Evolutionary conservation across 192 early-diverging fungal species (phyloP).

Genomic region (Linnemannia hyalina): DNA sequence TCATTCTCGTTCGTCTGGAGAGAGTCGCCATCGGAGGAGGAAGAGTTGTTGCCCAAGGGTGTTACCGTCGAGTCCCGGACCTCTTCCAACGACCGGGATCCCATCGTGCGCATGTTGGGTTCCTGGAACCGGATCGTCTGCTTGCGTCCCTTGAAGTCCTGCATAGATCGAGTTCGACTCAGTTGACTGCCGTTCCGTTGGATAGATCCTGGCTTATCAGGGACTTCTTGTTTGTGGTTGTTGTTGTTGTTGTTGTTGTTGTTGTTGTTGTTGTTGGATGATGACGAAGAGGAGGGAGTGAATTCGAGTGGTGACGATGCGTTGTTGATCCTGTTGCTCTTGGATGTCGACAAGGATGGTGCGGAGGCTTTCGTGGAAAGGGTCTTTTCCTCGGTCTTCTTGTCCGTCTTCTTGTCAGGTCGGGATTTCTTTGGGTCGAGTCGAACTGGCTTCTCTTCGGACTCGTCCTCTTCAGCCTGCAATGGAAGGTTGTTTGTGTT

Average conservation of each 20-base stretch:
- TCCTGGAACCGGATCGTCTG: slow-evolving; percentile 28
- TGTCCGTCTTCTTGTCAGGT: slow-evolving; percentile 1
- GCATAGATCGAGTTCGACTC: slow-evolving; percentile 33
- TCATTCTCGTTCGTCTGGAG: background rate
- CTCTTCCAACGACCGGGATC: slow-evolving; percentile 43
- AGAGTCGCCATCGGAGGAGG: slow-evolving; percentile 19
- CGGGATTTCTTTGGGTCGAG: slow-evolving; percentile 22
- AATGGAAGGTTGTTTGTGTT: background rate
- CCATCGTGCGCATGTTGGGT: slow-evolving; percentile 5
- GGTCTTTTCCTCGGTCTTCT: background rate
- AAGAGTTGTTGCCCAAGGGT: background rate
- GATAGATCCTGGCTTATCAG: background rate
- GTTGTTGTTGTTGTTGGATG: background rate
- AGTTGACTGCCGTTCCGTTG: slow-evolving; percentile 10
- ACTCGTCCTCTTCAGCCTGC: slow-evolving; percentile 17
- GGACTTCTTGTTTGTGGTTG: background rate
- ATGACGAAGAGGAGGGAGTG: background rate
- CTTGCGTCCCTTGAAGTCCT: slow-evolving; percentile 22
- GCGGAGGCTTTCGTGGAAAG: background rate
- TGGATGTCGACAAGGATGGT: background rate
- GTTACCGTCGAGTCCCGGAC: slow-evolving; percentile 8
- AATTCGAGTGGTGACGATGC: background rate
- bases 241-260: background rate
- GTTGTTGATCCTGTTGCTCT: background rate
- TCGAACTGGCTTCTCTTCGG: slow-evolving; percentile 24